phyloP scores from a whole-genome alignment of 164 flowering plant genomes.

The Nymphaea colorata region DNA sequence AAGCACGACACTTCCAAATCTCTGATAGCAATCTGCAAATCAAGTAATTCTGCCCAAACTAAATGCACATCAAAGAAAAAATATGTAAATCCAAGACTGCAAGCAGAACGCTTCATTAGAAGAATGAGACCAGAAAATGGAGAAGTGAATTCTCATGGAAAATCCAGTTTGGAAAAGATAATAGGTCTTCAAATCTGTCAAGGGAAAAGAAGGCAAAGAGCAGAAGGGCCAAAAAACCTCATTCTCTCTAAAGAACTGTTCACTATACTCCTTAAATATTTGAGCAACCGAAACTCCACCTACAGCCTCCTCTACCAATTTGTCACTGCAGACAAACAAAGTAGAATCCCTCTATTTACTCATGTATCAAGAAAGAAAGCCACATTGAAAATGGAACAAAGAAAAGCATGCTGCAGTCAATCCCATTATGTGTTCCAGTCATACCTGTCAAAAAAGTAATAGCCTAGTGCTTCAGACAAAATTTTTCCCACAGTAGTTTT shows the following conservation, averaged over 20 bases:
- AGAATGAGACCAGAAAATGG: too few species aligned
- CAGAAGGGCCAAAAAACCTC: constrained; percentile 30
- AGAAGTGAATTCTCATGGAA: too few species aligned
- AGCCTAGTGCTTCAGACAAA: constrained; percentile 60
- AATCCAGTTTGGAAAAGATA: too few species aligned
- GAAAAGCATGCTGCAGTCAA: background rate
- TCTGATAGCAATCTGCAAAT: too few species aligned
- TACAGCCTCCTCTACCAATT: constrained; percentile 47
- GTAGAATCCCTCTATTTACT: too few species aligned
- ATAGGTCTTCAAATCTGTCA: background rate
- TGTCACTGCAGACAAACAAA: constrained; percentile 41
- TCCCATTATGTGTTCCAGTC: constrained; percentile 9
- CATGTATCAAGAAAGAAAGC: background rate
- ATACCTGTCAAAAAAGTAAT: constrained; percentile 86
- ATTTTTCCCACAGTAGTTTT: constrained; percentile 92
- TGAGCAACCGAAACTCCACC: constrained; percentile 56
- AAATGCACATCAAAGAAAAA: too few species aligned
- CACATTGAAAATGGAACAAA: constrained; percentile 33
- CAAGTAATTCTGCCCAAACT: too few species aligned
- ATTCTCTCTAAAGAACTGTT: constrained; percentile 51
- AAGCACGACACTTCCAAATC: too few species aligned
- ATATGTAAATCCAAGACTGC: too few species aligned
- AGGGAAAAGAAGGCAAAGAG: background rate
- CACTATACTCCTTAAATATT: constrained; percentile 53
- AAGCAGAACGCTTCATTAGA: too few species aligned